A percentile compares a stretch with the other conserved stretches of the same genome.
Evolutionary conservation across 2,329 filamentous ascomycete genomes (phyloP).

Genomic region (Rosellinia necatrix): DNA sequence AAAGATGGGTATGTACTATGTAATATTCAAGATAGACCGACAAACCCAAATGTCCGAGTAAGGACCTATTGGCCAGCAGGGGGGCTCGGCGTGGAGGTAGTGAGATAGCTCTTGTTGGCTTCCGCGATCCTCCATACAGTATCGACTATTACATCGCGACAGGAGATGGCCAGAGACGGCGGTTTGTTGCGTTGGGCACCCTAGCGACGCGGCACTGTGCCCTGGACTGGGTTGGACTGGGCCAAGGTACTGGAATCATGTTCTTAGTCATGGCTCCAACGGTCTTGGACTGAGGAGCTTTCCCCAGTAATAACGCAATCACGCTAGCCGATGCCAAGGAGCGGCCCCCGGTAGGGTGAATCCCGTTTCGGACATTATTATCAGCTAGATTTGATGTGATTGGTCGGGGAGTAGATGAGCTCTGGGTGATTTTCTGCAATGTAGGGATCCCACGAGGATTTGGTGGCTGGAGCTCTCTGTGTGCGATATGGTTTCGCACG

Average conservation of each 20-base stretch:
- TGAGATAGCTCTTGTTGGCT: constrained; percentile 33
- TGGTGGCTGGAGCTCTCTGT: constrained; percentile 5
- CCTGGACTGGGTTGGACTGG: constrained; percentile 12
- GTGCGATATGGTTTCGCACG: constrained; percentile 13
- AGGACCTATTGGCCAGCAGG: constrained; percentile 35
- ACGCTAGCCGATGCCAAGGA: constrained; percentile 26
- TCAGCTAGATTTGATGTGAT: constrained; percentile 30
- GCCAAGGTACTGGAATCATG: constrained; percentile 17
- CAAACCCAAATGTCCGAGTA: constrained; percentile 38
- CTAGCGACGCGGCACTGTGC: not conserved
- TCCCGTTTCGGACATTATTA: constrained; percentile 34
- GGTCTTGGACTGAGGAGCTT: constrained; percentile 18
- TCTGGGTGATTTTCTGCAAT: constrained; percentile 16
- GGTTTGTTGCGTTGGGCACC: too few species aligned
- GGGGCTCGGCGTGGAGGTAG: constrained; percentile 30
- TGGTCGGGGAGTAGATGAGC: constrained; percentile 24
- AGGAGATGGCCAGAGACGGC: too few species aligned
- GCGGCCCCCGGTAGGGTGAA: constrained; percentile 32
- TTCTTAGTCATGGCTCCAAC: constrained; percentile 16
- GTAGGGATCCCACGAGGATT: constrained; percentile 18
- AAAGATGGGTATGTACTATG: constrained; percentile 32
- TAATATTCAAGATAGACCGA: constrained; percentile 31
- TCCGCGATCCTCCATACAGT: constrained; percentile 32
- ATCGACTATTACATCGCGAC: too few species aligned
- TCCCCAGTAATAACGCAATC: constrained; percentile 32